phyloP scores from a whole-genome alignment of 139 green algal genomes.

The Micromonas commoda region DNA sequence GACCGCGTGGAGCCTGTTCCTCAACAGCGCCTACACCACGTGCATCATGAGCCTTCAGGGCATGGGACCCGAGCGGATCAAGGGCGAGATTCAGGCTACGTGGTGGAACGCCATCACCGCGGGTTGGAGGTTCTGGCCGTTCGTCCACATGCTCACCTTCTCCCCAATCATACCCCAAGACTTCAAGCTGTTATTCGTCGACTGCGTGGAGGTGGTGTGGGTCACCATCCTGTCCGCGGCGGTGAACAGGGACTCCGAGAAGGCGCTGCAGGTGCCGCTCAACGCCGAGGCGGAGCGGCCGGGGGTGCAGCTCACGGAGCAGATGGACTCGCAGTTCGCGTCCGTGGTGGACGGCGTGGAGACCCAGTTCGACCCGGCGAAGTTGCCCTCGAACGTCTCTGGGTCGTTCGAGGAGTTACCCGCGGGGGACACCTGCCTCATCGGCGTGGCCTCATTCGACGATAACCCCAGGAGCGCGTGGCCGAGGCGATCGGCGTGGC shows the following conservation, averaged over 20 bases:
- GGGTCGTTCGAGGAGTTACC: too few relatives aligned
- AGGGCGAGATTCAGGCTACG: constrained; percentile 22
- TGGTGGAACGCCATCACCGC: constrained; percentile 38
- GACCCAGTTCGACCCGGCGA: neutral
- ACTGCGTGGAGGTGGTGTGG: constrained; percentile 42
- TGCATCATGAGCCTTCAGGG: constrained; percentile 36
- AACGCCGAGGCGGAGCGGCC: neutral
- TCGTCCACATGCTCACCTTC: constrained; percentile 47
- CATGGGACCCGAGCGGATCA: constrained; percentile 31
- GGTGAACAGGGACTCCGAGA: neutral
- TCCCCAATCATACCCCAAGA: constrained; percentile 34
- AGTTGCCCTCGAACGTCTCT: too few relatives aligned
- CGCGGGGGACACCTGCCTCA: too few relatives aligned
- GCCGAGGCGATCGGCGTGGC: too few relatives aligned
- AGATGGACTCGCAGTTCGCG: neutral
- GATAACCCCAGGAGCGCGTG: too few relatives aligned
- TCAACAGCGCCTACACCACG: constrained; percentile 41
- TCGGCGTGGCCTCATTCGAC: too few relatives aligned
- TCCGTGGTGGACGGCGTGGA: neutral
- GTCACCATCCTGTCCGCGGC: constrained; percentile 28
- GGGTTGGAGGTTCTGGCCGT: constrained; percentile 48
- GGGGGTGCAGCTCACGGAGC: neutral
- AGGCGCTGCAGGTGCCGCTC: constrained; percentile 20
- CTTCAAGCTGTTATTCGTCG: constrained; percentile 47
- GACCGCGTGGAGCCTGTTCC: constrained; percentile 39